Evolutionary conservation across 208 protist genomes (phyloP), one percentile per base, ranked within the genome.

Genomic region (Porcisia hertigi): DNA sequence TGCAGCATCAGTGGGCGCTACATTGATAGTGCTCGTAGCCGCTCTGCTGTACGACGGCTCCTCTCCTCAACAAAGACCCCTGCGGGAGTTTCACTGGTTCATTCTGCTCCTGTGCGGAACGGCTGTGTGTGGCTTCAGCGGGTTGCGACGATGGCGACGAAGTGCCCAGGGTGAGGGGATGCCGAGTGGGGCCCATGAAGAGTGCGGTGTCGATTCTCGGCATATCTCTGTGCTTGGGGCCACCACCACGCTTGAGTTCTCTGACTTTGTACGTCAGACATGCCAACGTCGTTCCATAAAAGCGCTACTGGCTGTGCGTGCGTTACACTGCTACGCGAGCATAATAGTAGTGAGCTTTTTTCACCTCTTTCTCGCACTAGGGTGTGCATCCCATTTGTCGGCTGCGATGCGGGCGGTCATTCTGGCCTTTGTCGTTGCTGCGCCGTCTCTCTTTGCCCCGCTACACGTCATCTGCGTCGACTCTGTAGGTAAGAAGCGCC

Each of bases 251-350:
- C 14, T 34, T 2, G 63, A 80, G 14, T 86, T 85, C 41, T 53
- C 57, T 16, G 57, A 67, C 43, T 94, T 89, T 84, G 82, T 72
- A 0, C 73, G 55, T 20, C 87, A 94, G 73, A 91, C 89, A 7
- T 79, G 82, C 23, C 69, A 81, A 25, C 84, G 89, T 1, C 69
- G 70, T 2, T 88, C 84, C n/a, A 91, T 94, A 85, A 86, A 88
- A 60, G 85, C 80, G 1, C 76, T 85, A 0, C 39, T 90, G 52
- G 60, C 76, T 0, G 73, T 93, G 5, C 79, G 75, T 18, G 76
- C 76, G 1, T 3, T 90, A 57, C 84, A 91, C 75, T 53, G 69
- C 11, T 77, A 75, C 34, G 80, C 73, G 7, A 67, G 76, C 30
- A 62, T 55, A 8, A 2, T 53, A 3, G 54, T 80, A n/a, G n/a